Base-by-base conservation (phyloP, 2,329 filamentous ascomycete genomes). In the Aspergillus thermomutatus region DNA sequence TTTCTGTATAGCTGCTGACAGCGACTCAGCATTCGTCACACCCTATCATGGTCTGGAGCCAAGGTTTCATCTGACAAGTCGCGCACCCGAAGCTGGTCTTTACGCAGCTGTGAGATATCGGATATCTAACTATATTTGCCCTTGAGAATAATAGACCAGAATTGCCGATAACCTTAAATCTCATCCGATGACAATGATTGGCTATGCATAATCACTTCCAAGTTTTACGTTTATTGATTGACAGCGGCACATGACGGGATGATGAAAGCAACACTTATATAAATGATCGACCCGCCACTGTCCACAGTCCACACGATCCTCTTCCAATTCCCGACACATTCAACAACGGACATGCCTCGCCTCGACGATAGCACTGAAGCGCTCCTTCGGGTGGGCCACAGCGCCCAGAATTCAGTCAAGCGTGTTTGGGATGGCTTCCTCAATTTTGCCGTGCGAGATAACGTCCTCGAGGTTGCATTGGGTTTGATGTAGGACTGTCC, bases 381-480 rank as follows among this genome's bases (percentile, higher is more conserved):
- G 49, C 54, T 75, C 59, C 52, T 79, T 65, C 57, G 77, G 23
- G 43, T 74, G 63, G 57, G 76, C 69, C 48, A 77, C 64, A 58
- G 73, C 66, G 64, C 76, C 64, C 60, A 77, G 57, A 52, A 79
- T 62, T 76, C 75, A 53, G 80, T 82, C 25, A 75, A 77, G 60
- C 77, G 78, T 57, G 74, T 83, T 55, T 86, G 83, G 77, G 76
- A 83, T 34, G 86, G 85, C 41, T 91, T 91, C 69, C 71, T 86
- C 63, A 87, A 90, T 69, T 91, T 91, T 72, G 87, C 87, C 0
- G 82, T 90, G 53, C 84, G 88, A 61, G 88, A 89, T 56, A 90
- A 91, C 64, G 88, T 91, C 49, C 80, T 91, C 26, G 86, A 91
- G 71, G 88, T 91, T 57, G 88, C 88, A 17, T 86, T 91, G 64